Percentiles rank a stretch among this genome's conserved stretches.
phyloP scores from a whole-genome alignment of 1,139 yeast genomes.

The Scheffersomyces parashehatae region DNA sequence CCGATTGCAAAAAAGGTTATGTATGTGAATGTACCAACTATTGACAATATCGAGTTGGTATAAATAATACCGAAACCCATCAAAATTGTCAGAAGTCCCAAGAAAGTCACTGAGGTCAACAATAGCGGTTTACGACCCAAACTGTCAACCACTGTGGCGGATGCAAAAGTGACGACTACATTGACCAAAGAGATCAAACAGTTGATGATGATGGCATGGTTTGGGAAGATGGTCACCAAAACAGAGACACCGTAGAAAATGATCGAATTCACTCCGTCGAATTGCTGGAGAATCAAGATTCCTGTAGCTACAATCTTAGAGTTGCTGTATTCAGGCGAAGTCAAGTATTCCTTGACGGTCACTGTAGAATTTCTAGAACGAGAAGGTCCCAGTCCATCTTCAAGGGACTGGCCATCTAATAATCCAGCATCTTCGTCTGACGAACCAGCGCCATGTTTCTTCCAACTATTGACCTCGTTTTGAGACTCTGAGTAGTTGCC shows the following conservation, averaged over 20 bases:
- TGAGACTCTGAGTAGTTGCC: conserved; percentile 40
- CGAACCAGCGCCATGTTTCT: conserved; percentile 3
- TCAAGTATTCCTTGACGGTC: conserved; percentile 46
- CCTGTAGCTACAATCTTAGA: conserved; percentile 71
- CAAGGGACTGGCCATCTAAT: conserved; percentile 14
- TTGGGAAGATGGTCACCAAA: conserved; percentile 66
- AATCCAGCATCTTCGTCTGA: conserved; percentile 4
- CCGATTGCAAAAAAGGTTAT: conserved; percentile 89
- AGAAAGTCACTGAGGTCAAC: conserved; percentile 60
- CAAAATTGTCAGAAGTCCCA: conserved; percentile 65
- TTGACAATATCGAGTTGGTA: conserved; percentile 53
- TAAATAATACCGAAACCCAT: conserved; percentile 67
- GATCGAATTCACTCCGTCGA: conserved; percentile 89
- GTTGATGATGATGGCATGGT: conserved; percentile 67
- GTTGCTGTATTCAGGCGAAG: conserved; percentile 50
- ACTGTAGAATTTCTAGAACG: conserved; percentile 15
- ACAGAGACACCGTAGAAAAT: conserved; percentile 90
- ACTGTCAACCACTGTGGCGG: conserved; percentile 72
- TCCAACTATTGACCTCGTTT: conserved; percentile 43
- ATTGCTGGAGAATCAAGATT: conserved; percentile 83
- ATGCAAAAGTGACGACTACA: conserved; percentile 65
- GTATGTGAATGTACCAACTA: conserved; percentile 67
- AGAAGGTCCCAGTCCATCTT: conserved; percentile 12
- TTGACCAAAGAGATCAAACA: conserved; percentile 74
- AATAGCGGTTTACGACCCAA: conserved; percentile 78